These are phyloP conservation scores for Sarocladium oryzae DNA, from an alignment of 2,329 filamentous ascomycete genomes.

Conservation along the genomic window DNA sequence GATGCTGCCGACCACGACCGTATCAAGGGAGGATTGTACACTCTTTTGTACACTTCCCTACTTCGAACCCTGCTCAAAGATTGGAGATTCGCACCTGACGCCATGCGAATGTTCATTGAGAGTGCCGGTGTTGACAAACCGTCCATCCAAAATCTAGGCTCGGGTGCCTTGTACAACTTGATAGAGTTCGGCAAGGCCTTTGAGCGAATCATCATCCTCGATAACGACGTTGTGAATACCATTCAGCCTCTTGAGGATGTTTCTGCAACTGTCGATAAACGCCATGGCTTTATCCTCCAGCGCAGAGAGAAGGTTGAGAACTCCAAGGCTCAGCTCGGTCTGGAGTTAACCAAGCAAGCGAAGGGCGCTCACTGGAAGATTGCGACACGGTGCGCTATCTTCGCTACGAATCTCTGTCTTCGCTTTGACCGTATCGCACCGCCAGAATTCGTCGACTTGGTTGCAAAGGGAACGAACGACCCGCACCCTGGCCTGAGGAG, in stretches of 20 bases:
- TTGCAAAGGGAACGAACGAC: conserved; percentile 78
- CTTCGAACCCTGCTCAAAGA: conserved; percentile 83
- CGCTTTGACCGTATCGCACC: conserved; percentile 87
- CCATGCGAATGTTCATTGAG: conserved; percentile 84
- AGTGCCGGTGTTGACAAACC: conserved; percentile 87
- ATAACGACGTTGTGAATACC: conserved; percentile 61
- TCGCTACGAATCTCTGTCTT: conserved; percentile 83
- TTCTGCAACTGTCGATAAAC: conserved; percentile 44
- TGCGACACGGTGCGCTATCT: conserved; percentile 79
- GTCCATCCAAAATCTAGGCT: conserved; percentile 85
- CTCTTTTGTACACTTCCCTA: conserved; percentile 80
- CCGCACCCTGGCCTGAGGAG: conserved; percentile 79
- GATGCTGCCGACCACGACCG: conserved; percentile 76
- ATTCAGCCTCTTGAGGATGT: conserved; percentile 67
- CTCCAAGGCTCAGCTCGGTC: conserved; percentile 73
- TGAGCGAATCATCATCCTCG: conserved; percentile 77
- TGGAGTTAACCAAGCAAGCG: conserved; percentile 73
- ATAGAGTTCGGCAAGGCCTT: conserved; percentile 88
- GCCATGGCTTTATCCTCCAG: conserved; percentile 67
- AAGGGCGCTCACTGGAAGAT: conserved; percentile 93
- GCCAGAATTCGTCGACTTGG: conserved; percentile 73
- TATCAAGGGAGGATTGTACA: conserved; percentile 93
- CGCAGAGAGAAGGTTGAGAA: conserved; percentile 73
- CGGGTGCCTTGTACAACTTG: conserved; percentile 74
- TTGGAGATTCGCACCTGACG: conserved; percentile 89